Percentiles rank a stretch among this genome's conserved stretches.
phyloP scores from a whole-genome alignment of 371 early-diverging fungal genomes.

The Haplosporangium sp. region DNA sequence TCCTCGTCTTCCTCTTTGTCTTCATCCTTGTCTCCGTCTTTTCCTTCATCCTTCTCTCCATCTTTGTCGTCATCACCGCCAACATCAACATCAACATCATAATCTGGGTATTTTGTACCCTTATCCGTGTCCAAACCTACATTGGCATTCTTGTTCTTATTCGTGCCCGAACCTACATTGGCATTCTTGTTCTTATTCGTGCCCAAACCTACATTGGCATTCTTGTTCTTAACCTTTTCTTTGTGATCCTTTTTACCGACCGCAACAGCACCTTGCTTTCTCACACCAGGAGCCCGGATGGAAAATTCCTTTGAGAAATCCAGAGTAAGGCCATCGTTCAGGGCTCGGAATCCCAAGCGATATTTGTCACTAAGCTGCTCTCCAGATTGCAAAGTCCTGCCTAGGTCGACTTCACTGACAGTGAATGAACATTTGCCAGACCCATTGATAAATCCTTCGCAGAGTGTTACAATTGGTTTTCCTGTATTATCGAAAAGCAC shows the following conservation, averaged over 20 bases:
- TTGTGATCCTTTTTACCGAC: not conserved
- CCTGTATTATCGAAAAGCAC: constrained; percentile 30
- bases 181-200: not conserved
- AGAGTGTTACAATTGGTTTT: constrained; percentile 18
- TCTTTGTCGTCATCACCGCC: not conserved
- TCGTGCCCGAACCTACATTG: not conserved
- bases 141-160: not conserved
- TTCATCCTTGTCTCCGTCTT: no score
- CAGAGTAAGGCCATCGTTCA: constrained; percentile 24
- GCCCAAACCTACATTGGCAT: not conserved
- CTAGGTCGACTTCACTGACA: constrained; percentile 10
- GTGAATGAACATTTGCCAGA: constrained; percentile 48
- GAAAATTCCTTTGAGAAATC: constrained; percentile 30
- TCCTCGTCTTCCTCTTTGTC: not conserved
- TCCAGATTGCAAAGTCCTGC: constrained; percentile 10
- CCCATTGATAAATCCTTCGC: constrained; percentile 28
- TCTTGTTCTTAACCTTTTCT: not conserved
- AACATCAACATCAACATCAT: not conserved
- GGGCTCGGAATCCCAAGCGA: constrained; percentile 16
- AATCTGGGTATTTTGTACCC: no score
- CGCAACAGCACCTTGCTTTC: not conserved
- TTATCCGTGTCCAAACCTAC: no score
- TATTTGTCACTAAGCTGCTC: constrained; percentile 17
- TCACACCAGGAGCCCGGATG: constrained; percentile 1
- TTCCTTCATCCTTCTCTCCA: no score